A percentile compares a stretch with the other conserved stretches of the same genome.
Conservation (phyloP, 306 rosid genomes). For the Delonix regia region DNA sequence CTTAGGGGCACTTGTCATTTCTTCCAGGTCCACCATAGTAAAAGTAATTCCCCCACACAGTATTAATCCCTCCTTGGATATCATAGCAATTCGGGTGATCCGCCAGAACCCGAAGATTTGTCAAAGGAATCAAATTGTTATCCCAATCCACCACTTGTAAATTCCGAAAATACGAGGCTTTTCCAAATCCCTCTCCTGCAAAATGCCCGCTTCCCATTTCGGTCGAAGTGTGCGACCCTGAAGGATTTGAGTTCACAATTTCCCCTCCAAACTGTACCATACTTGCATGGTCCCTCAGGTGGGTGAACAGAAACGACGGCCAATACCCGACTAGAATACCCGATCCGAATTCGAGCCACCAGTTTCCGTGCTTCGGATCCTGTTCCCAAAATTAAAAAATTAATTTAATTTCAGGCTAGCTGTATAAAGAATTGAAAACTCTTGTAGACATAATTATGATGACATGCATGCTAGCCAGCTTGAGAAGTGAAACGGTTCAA, state of each 20-base stretch:
- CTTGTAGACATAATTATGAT: conserved; percentile 55
- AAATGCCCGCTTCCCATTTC: conserved; percentile 98
- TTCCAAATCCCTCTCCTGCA: conserved; percentile 84
- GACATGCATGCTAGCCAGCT: conserved; percentile 42
- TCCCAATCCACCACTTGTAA: conserved; percentile 95
- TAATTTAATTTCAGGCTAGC: no score
- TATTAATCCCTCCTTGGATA: conserved; percentile 86
- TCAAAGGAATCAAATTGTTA: conserved; percentile 71
- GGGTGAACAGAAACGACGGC: conserved; percentile 90
- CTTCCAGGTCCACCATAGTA: conserved; percentile 99
- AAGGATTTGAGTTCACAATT: conserved; percentile 68
- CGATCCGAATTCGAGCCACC: conserved; percentile 95
- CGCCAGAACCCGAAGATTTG: conserved; percentile 81
- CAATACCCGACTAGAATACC: conserved; percentile 85
- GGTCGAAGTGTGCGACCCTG: conserved; percentile 76
- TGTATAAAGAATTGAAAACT: background rate
- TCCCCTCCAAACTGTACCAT: conserved; percentile 97
- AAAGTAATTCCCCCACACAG: conserved; percentile 92
- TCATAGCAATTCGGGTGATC: conserved; percentile 96
- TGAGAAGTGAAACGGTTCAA: conserved; percentile 45
- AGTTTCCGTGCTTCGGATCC: conserved; percentile 97
- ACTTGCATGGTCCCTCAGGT: conserved; percentile 76
- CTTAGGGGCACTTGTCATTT: conserved; percentile 82
- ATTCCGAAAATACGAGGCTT: conserved; percentile 86
- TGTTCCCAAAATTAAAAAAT: conserved; percentile 39